Conservation (phyloP, 148 eudicot genomes). For the Amaranthus cruentus region DNA sequence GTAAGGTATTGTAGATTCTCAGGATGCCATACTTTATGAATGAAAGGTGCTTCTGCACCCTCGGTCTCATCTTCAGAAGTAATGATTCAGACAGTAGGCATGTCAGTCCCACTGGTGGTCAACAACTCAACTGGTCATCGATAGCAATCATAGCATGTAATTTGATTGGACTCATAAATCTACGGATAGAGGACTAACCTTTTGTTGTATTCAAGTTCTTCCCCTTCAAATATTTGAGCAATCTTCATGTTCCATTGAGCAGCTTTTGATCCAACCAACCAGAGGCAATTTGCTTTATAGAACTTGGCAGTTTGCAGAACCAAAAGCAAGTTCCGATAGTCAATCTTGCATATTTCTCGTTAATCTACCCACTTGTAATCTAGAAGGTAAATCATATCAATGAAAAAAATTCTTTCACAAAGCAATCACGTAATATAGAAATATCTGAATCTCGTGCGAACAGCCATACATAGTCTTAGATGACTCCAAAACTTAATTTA, state of each 20-base stretch:
- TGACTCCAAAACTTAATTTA: neutral
- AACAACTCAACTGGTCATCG: too few species aligned
- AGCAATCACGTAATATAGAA: slow-evolving; percentile 1
- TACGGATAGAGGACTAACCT: too few species aligned
- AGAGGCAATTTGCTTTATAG: neutral
- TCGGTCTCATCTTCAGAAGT: too few species aligned
- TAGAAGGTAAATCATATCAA: neutral
- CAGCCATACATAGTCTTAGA: slow-evolving; percentile 12
- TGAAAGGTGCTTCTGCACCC: too few species aligned
- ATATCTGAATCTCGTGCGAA: neutral
- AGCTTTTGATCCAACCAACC: slow-evolving; percentile 7
- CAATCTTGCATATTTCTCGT: neutral
- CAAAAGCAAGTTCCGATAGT: neutral
- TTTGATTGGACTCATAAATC: too few species aligned
- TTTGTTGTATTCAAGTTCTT: neutral
- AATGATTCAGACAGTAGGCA: too few species aligned
- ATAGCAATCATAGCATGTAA: too few species aligned
- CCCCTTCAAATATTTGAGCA: neutral
- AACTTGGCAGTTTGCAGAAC: neutral
- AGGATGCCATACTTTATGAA: too few species aligned
- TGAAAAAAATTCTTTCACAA: neutral
- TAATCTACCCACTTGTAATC: neutral
- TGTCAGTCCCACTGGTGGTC: too few species aligned
- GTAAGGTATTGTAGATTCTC: too few species aligned
- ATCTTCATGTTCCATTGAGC: slow-evolving; percentile 2